Base-by-base conservation (phyloP, 352 stramenopile species). In the Phytopythium aichiense region DNA sequence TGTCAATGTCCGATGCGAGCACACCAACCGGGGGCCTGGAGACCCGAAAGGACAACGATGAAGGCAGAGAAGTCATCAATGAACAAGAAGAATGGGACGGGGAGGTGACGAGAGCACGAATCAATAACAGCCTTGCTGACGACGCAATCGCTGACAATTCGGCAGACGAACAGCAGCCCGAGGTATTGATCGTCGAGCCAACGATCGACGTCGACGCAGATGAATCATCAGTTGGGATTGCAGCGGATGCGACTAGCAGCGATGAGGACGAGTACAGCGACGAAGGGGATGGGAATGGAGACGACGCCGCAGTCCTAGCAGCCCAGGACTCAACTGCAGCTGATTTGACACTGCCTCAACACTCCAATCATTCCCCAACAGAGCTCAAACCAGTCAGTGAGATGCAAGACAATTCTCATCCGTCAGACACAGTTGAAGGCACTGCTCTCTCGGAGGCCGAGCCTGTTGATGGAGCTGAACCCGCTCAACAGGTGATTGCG, bases 241-340 rank as follows among this genome's bases (percentile, higher is more conserved):
- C 3, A 25, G 51, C 60, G 22, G 48, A 46, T 66, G 55, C 31
- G 35, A 16, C 25, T 51, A 54, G 60, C 55, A 37, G 69, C 58
- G 33, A 48, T 2, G 52, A 18, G 0, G 52, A 58, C 31, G 51
- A 57, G 8, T 58, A 58, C 33, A 58, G 52, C 15, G 52, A 58
- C 1, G n/a, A 31, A 45, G 51, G 12, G 5, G 31, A 46, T 31
- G n/a, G 8, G 18, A n/a, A 58, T 35, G 30, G 30, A 15, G 35
- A 57, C 20, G 7, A 18, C 18, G 31, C 18, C n/a, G 31, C 51
- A 7, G 7, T 2, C n/a, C 18, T 15, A 0, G 42, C 42, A 28
- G 42, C 4, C 6, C 20, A 49, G 18, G 20, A 49, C 20, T n/a
- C 20, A 15, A 45, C 8, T 22, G 40, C 40, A 22, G 7, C 0